Base-by-base conservation (phyloP, 306 rosid species). In the Coriaria nepalensis region DNA sequence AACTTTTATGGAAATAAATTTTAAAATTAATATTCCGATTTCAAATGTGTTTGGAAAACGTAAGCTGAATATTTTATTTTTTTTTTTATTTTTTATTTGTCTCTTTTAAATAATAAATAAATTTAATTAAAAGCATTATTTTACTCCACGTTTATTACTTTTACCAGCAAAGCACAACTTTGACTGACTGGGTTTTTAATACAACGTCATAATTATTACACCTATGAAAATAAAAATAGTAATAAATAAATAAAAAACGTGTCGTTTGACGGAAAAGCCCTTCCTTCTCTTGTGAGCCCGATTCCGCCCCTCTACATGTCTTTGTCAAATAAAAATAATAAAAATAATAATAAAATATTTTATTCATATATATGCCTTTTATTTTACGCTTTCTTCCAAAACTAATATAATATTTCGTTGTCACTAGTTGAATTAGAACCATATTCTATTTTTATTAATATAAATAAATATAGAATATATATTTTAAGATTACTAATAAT, bases 111-210 rank as follows among this genome's bases (percentile, higher is more conserved):
- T 41, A 37, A 62, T 64, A 45, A 64, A 44, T 47, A 13, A 64
- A 51, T 53, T 61, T 35, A 42, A 48, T 36, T 35, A 49, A 67
- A 66, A 44, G n/a, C 12, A 64, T 53, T 78, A 58, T 69, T 62
- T 66, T 71, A 61, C 56, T 8, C 39, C 55, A 10, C 43, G 48
- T 37, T 58, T 53, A 52, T 56, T 47, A 63, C 78, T 78, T 78
- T 82, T 72, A 61, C 59, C 83, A 70, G 74, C 68, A 49, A 47
- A 50, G 66, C 71, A 39, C 53, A 62, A 33, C 73, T 78, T 78
- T 82, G 87, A 78, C 83, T 82, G 87, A 78, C 83, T 52, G 67
- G 37, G 64, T 55, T 64, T 69, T 60, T 38, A 63, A 66, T 44
- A 44, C 45, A 39, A 38, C 4, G 4, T 40, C 10, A 42, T 3